Conservation (phyloP, 305 asterid species). For the Withania somnifera region DNA sequence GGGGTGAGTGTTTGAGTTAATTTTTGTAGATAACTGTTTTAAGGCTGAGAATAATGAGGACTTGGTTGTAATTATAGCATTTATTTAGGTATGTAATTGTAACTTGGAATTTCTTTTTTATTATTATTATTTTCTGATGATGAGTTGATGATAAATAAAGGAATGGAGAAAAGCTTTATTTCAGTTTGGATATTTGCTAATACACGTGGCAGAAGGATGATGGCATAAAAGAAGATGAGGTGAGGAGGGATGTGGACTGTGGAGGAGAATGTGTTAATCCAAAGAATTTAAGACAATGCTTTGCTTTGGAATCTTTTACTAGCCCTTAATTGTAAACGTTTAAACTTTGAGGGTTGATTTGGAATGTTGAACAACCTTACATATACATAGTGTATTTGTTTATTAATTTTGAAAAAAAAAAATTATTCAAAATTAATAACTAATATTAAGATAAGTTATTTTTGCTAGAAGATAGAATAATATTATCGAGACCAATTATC, state of each 20-base stretch:
- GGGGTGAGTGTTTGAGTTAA: background rate
- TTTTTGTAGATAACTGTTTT: background rate
- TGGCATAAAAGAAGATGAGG: conserved; percentile 27
- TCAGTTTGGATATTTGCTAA: conserved; percentile 30
- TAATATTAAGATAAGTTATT: too few species aligned
- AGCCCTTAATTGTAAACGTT: too few species aligned
- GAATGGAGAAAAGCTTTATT: conserved; percentile 23
- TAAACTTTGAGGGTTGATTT: too few species aligned
- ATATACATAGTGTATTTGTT: too few species aligned
- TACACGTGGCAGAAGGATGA: conserved; percentile 25
- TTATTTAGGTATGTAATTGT: background rate
- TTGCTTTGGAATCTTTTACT: too few species aligned
- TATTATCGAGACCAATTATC: too few species aligned
- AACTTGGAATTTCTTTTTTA: background rate
- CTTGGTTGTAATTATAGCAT: background rate
- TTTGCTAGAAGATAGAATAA: too few species aligned
- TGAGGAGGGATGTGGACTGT: conserved; percentile 9
- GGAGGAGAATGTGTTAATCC: conserved; percentile 7
- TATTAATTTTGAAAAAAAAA: too few species aligned
- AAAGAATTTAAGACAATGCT: too few species aligned
- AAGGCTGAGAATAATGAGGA: conserved; percentile 10
- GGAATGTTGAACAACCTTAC: too few species aligned
- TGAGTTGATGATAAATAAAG: conserved; percentile 23
- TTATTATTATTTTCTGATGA: background rate
- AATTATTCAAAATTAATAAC: too few species aligned